Evolutionary conservation across 2,329 filamentous ascomycete species (phyloP).

Genomic region (Chaetomiaceae sp.): DNA sequence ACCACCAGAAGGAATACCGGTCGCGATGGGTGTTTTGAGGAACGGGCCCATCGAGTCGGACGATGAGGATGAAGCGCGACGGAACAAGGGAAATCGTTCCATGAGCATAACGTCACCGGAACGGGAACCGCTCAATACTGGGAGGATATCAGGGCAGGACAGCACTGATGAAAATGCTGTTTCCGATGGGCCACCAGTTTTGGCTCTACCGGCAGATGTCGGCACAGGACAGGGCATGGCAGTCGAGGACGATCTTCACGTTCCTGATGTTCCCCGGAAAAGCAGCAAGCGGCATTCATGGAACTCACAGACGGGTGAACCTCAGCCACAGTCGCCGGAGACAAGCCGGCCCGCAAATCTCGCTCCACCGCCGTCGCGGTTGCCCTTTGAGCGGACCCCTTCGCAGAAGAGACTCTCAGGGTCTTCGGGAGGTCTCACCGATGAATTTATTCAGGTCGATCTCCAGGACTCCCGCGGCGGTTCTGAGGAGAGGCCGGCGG

Average conservation of each 20-base stretch:
- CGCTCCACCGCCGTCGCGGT: conserved; percentile 33
- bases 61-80: conserved; percentile 45
- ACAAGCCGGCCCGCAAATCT: conserved; percentile 13
- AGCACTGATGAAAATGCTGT: conserved; percentile 40
- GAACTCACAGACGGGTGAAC: conserved; percentile 31
- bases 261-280: conserved; percentile 63
- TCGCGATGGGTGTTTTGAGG: conserved; percentile 56
- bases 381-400: conserved; percentile 54
- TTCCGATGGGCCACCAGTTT: conserved; percentile 40
- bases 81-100: conserved; percentile 28
- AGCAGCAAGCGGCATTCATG: conserved; percentile 61
- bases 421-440: conserved; percentile 46
- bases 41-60: conserved; percentile 62
- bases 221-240: conserved; percentile 48
- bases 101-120: conserved; percentile 33
- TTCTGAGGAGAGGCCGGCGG: conserved; percentile 46
- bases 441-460: conserved; percentile 42
- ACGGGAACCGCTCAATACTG: conserved; percentile 41
- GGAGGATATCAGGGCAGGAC: conserved; percentile 43
- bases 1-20: conserved; percentile 61
- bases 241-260: conserved; percentile 5
- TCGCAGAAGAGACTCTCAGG: conserved; percentile 49
- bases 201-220: conserved; percentile 38
- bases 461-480: conserved; percentile 31
- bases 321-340: conserved; percentile 14